These are phyloP conservation scores for Carex littledalei DNA, from an alignment of 176 grass and related monocot species.

Conservation along the genomic window DNA sequence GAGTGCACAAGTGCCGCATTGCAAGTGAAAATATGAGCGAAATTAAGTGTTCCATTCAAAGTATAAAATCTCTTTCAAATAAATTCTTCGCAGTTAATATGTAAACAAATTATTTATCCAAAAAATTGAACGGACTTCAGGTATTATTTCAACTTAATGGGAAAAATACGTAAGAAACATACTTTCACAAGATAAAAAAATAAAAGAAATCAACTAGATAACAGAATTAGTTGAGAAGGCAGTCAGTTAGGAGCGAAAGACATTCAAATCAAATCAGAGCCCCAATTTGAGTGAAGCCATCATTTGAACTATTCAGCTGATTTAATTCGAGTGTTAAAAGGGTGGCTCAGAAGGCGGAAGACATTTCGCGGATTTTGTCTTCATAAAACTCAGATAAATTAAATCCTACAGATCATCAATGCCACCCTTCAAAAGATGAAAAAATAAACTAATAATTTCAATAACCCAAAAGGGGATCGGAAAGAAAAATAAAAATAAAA, in stretches of 20 bases:
- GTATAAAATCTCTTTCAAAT: too few species aligned
- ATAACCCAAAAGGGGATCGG: neutral
- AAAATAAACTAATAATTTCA: neutral
- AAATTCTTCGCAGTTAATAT: too few species aligned
- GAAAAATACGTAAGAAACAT: neutral
- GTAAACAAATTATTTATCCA: too few species aligned
- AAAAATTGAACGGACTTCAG: too few species aligned
- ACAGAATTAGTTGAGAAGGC: neutral
- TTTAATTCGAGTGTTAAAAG: neutral
- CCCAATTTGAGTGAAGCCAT: neutral
- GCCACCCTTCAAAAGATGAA: neutral
- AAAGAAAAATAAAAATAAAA: neutral
- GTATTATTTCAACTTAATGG: neutral
- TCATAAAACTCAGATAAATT: neutral
- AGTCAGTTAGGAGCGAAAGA: slow-evolving; percentile 40
- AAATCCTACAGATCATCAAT: slow-evolving; percentile 16
- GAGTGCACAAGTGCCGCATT: too few species aligned
- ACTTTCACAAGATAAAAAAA: neutral
- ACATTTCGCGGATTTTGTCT: slow-evolving; percentile 27
- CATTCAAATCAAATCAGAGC: slow-evolving; percentile 26
- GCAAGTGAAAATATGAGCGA: too few species aligned
- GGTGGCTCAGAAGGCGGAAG: slow-evolving; percentile 21
- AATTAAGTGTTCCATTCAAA: too few species aligned
- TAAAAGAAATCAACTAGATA: neutral
- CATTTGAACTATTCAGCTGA: slow-evolving; percentile 10